Conservation (phyloP, 768 basidiomycete species). For the Mrakia gelida region DNA sequence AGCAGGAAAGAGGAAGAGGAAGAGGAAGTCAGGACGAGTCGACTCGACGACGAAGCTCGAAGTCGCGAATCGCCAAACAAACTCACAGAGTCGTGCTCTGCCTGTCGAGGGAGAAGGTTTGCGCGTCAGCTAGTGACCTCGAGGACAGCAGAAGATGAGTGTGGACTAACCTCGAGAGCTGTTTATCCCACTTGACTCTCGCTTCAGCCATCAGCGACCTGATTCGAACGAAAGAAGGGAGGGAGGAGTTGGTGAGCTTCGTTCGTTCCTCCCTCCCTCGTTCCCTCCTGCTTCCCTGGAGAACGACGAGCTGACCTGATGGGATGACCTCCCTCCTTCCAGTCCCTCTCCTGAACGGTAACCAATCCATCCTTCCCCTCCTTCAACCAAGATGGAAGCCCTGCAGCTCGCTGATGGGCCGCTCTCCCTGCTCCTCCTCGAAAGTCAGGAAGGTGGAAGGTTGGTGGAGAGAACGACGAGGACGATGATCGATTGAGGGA, state of each 20-base stretch:
- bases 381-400: not conserved
- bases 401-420: too few species aligned
- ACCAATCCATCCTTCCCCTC: not conserved
- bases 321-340: not conserved
- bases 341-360: not conserved
- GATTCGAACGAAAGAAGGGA: too few species aligned
- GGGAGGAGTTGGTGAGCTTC: too few species aligned
- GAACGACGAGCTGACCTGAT: not conserved
- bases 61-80: not conserved
- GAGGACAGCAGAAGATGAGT: not conserved
- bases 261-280: too few species aligned
- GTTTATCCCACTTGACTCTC: not conserved
- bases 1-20: not conserved
- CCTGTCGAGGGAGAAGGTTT: not conserved
- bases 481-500: too few species aligned
- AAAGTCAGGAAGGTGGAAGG: not conserved
- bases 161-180: not conserved
- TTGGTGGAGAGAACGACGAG: too few species aligned
- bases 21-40: too few species aligned
- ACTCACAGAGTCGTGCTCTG: not conserved
- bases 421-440: not conserved
- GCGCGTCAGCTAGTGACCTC: too few species aligned
- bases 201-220: not conserved
- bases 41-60: not conserved
- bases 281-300: too few species aligned